These are phyloP conservation scores for Rhynchosporium secalis DNA, from an alignment of 2,329 filamentous ascomycete species.

Conservation along the genomic window DNA sequence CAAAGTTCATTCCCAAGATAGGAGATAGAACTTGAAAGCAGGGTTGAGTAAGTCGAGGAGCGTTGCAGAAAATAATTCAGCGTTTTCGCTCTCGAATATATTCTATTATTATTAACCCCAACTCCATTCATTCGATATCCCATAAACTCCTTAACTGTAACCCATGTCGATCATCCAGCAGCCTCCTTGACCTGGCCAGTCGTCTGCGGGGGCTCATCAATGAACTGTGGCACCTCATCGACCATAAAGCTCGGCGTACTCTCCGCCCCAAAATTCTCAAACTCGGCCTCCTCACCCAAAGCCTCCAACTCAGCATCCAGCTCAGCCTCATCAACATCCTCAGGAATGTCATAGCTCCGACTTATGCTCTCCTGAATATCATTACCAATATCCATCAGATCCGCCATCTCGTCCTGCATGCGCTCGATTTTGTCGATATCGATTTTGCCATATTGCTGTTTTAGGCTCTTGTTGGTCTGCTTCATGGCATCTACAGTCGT, in stretches of 20 bases:
- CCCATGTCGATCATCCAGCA: constrained; percentile 48
- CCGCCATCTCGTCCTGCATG: constrained; percentile 98
- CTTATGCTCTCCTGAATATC: constrained; percentile 96
- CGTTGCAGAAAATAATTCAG: too few relatives aligned
- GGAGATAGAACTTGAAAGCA: too few relatives aligned
- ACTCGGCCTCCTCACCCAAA: constrained; percentile 87
- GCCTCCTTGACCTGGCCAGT: constrained; percentile 79
- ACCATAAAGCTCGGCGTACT: constrained; percentile 81
- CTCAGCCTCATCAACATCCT: constrained; percentile 96
- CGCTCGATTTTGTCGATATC: constrained; percentile 97
- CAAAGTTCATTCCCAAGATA: too few relatives aligned
- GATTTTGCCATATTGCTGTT: constrained; percentile 94
- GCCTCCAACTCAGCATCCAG: constrained; percentile 95
- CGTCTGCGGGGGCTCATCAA: constrained; percentile 82
- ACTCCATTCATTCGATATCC: not conserved
- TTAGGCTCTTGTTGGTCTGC: constrained; percentile 89
- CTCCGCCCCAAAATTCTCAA: constrained; percentile 62
- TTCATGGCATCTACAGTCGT: constrained; percentile 97
- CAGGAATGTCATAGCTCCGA: constrained; percentile 88
- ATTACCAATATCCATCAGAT: constrained; percentile 95
- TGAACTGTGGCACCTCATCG: constrained; percentile 85
- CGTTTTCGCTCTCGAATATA: too few relatives aligned
- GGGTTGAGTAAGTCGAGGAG: too few relatives aligned
- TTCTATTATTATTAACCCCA: too few relatives aligned
- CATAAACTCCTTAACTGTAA: not conserved